Evolutionary conservation across 202 grass and related monocot species (phyloP), one percentile per base, ranked within the genome.

Genomic region (Schoenoplectus triqueter): DNA sequence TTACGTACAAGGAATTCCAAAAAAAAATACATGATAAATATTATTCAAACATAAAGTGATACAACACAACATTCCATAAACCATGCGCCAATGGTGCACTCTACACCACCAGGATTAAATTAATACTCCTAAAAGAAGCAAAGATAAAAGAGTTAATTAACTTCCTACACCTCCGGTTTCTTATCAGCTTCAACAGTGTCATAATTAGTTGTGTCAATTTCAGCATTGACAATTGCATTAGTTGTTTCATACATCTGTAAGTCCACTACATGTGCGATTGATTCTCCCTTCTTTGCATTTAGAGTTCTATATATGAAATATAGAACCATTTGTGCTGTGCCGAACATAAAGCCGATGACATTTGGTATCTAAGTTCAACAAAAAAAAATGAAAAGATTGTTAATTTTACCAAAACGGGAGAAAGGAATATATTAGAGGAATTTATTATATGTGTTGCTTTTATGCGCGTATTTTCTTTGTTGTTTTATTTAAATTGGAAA

Each of bases 311-410:
- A 86, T 13, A 81, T 61, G 64, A 86, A 73, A 45, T 86, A 86
- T 10, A 86, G 44, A 62, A 86, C 52, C 31, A 86, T 86, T 3
- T 86, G 85, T 2, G 40, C 85, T 48, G 49, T 9, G 45, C 85
- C 85, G 47, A 86, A 81, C 39, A 86, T 8, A 31, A 86, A 80
- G 20, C 85, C 85, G 10, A 86, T 8, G 10, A 86, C 17, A 62
- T 86, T 86, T 10, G 85, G 85, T 48, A 86, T 10, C 85, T 86
- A 76, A 79, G 15, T 64, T 66, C 15, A 19, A 19, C 19, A 68
- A 83, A 70, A 50, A 69, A 68, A 2, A 15, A 54, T 69, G 68
- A 22, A 20, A 50, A 82, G 21, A 50, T 82, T 51, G 7, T 4
- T 60, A 60, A 55, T 55, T 31, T 31, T 60, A 19, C 59, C 59